Evolutionary conservation across 345 rosid genomes (phyloP).

Genomic region (Gossypium mustelinum): DNA sequence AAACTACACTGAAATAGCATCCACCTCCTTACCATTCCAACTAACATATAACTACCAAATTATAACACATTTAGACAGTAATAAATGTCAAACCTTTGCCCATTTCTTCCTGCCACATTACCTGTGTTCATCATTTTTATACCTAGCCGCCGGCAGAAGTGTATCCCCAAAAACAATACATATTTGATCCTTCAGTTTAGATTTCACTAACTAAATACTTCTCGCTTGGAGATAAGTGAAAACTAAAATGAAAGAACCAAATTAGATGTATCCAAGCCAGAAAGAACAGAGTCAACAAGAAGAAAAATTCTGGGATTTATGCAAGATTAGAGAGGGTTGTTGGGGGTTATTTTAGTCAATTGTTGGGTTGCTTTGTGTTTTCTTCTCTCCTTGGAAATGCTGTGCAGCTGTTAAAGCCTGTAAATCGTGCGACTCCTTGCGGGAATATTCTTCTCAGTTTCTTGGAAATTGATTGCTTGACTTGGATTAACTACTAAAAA

Average conservation of each 20-base stretch:
- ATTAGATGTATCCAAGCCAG: too few species aligned
- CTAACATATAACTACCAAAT: too few species aligned
- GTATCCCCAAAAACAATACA: background rate
- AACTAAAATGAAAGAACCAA: background rate
- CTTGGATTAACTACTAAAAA: background rate
- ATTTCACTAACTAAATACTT: too few species aligned
- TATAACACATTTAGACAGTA: too few species aligned
- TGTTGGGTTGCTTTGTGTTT: background rate
- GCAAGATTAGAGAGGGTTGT: background rate
- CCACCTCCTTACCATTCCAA: too few species aligned
- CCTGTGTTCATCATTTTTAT: background rate
- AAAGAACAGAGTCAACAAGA: too few species aligned
- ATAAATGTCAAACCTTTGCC: too few species aligned
- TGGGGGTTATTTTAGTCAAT: background rate
- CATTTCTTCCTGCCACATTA: too few species aligned
- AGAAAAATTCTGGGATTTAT: background rate
- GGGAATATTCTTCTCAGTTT: background rate
- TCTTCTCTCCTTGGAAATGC: background rate
- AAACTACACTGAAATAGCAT: too few species aligned
- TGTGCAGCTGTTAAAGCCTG: background rate
- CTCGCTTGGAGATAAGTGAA: background rate
- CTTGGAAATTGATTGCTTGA: background rate
- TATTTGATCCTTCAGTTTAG: background rate
- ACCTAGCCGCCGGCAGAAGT: background rate
- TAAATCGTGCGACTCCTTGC: background rate